Evolutionary conservation across 257 asterid species (phyloP).

Genomic region (Solanum lignicaule): DNA sequence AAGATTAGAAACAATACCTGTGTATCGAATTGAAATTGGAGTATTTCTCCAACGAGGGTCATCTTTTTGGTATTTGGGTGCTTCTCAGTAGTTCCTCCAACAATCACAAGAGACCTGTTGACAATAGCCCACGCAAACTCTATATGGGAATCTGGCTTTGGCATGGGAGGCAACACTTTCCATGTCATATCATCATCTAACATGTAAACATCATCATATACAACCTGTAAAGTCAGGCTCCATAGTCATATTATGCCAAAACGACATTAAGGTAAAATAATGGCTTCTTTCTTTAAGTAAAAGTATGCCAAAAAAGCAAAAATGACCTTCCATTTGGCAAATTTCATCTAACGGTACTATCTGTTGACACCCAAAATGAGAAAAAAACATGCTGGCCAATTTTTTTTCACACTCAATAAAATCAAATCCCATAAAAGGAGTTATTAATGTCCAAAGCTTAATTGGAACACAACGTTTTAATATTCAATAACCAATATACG

Average conservation of each 20-base stretch:
- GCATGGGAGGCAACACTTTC: conserved; percentile 85
- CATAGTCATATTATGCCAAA: conserved; percentile 8
- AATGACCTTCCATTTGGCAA: background rate
- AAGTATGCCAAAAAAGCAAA: background rate
- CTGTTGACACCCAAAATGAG: background rate
- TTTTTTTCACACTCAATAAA: background rate
- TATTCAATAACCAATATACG: background rate
- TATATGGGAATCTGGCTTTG: conserved; percentile 90
- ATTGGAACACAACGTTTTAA: background rate
- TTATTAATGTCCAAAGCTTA: background rate
- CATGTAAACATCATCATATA: conserved; percentile 81
- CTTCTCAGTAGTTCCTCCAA: conserved; percentile 94
- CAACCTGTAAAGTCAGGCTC: conserved; percentile 43
- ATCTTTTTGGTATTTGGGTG: conserved; percentile 82
- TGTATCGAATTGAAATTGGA: conserved; percentile 57
- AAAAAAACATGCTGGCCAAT: background rate
- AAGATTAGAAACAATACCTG: conserved; percentile 30
- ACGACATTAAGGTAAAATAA: background rate
- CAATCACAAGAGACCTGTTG: conserved; percentile 56
- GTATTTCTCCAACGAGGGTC: conserved; percentile 78
- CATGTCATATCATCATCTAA: conserved; percentile 77
- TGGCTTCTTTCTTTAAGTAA: background rate
- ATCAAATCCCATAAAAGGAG: background rate
- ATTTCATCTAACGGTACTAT: background rate
- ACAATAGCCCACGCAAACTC: conserved; percentile 90